A percentile compares a stretch with the other conserved stretches of the same genome.
Conservation (phyloP, 2,329 filamentous ascomycete species). For the Colletotrichum endophyticum region DNA sequence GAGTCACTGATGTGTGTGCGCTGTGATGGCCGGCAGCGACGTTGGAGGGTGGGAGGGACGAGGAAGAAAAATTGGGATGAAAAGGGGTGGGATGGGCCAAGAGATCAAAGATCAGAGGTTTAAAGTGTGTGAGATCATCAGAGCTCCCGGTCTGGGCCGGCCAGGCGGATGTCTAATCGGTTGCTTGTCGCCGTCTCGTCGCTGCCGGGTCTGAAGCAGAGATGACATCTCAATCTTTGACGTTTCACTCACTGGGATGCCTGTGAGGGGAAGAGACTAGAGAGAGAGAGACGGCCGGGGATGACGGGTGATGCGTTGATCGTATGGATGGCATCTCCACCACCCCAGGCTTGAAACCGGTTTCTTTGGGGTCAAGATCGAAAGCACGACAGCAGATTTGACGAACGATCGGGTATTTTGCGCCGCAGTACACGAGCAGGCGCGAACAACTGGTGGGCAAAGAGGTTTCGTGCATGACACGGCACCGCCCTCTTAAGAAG, state of each 20-base stretch:
- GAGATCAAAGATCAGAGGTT: conserved; percentile 3
- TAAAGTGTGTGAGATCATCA: background rate
- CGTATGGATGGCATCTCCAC: background rate
- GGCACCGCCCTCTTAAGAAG: conserved; percentile 3
- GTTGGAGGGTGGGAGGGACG: background rate
- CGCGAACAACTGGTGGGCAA: background rate
- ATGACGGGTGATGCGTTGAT: conserved; percentile 9
- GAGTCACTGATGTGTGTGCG: conserved; percentile 7
- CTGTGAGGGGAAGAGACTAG: background rate
- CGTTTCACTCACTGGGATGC: background rate
- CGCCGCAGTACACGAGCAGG: background rate
- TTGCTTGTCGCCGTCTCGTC: background rate
- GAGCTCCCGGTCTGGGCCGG: background rate
- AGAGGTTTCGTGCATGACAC: conserved; percentile 20
- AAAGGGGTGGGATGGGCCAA: background rate
- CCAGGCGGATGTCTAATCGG: background rate
- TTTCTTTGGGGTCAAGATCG: background rate
- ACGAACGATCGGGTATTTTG: conserved; percentile 5
- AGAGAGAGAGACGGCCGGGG: background rate
- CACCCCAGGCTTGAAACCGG: conserved; percentile 3
- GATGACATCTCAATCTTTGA: background rate
- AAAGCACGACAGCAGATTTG: conserved; percentile 8
- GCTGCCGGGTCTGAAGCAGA: background rate
- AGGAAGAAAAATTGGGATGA: background rate
- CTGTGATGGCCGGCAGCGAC: background rate